A percentile compares a stretch with the other conserved stretches of the same genome.
Conservation (phyloP, 1,139 yeast species). For the Maudiozyma humilis region DNA sequence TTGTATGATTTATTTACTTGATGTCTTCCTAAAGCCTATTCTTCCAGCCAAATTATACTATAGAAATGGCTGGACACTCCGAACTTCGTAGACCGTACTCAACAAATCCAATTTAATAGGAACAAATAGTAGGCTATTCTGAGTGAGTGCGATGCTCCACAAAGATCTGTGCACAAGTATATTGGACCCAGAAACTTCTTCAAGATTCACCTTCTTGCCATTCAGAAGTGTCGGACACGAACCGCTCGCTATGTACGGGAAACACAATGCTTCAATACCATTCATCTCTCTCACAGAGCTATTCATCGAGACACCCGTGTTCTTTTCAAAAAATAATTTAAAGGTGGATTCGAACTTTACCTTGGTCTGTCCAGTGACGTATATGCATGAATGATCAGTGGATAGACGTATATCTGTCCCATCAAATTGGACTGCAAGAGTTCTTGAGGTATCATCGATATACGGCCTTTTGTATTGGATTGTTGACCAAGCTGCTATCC, state of each 20-base stretch:
- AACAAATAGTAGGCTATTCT: neutral
- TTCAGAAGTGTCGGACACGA: too few species aligned
- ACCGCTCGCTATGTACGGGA: too few species aligned
- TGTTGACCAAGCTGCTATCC: conserved; percentile 5
- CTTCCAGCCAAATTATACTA: too few species aligned
- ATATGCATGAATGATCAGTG: neutral
- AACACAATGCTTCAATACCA: conserved; percentile 14
- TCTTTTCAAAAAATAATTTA: neutral
- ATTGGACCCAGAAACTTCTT: too few species aligned
- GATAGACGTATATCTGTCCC: conserved; percentile 19
- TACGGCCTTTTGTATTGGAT: conserved; percentile 50
- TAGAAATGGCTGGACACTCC: neutral
- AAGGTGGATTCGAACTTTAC: neutral
- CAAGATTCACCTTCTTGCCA: too few species aligned
- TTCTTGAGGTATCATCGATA: conserved; percentile 44
- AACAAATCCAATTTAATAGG: neutral
- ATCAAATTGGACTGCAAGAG: conserved; percentile 50
- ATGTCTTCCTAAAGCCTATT: too few species aligned
- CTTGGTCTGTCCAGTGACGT: neutral
- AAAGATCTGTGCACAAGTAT: neutral
- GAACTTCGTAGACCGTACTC: neutral
- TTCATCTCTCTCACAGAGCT: conserved; percentile 17
- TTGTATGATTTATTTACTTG: too few species aligned
- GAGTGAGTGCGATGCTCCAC: neutral
- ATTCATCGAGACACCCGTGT: neutral